A percentile compares a stretch with the other conserved stretches of the same genome.
Conservation (phyloP, 257 asterid species). For the Euphrasia confusa region DNA sequence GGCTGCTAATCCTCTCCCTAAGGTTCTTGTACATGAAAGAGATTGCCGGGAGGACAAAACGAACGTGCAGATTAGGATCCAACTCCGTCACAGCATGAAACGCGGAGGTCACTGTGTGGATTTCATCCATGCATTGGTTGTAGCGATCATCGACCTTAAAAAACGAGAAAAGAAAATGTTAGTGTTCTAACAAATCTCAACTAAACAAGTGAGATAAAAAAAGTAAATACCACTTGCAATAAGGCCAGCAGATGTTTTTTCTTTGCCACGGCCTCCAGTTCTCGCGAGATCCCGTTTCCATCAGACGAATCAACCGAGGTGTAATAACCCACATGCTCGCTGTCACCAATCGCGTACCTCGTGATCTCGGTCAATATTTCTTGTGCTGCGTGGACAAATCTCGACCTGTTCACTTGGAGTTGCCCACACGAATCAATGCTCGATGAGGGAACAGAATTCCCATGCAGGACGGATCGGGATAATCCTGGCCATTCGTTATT, state of each 20-base stretch:
- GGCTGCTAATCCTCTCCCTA: conserved; percentile 65
- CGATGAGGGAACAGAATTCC: conserved; percentile 18
- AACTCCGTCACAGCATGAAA: conserved; percentile 73
- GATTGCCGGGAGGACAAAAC: conserved; percentile 57
- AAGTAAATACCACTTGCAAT: conserved; percentile 49
- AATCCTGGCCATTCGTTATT: background rate
- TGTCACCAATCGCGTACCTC: conserved; percentile 42
- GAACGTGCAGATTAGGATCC: conserved; percentile 61
- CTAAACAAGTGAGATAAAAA: too few relatives aligned
- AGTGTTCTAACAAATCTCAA: too few relatives aligned
- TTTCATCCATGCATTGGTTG: conserved; percentile 70
- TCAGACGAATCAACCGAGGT: conserved; percentile 20
- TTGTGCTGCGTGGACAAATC: conserved; percentile 55
- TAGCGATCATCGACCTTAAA: conserved; percentile 67
- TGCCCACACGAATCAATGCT: conserved; percentile 44
- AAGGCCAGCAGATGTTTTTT: conserved; percentile 52
- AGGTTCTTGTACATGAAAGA: conserved; percentile 63
- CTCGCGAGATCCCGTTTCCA: conserved; percentile 23
- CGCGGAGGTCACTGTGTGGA: conserved; percentile 69
- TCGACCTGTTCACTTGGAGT: conserved; percentile 43
- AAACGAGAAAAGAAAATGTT: background rate
- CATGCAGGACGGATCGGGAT: conserved; percentile 18
- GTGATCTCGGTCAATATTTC: conserved; percentile 71
- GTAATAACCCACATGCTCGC: conserved; percentile 19
- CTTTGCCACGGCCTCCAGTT: conserved; percentile 36